phyloP scores from a whole-genome alignment of 345 rosid genomes.

The Draba incana region DNA sequence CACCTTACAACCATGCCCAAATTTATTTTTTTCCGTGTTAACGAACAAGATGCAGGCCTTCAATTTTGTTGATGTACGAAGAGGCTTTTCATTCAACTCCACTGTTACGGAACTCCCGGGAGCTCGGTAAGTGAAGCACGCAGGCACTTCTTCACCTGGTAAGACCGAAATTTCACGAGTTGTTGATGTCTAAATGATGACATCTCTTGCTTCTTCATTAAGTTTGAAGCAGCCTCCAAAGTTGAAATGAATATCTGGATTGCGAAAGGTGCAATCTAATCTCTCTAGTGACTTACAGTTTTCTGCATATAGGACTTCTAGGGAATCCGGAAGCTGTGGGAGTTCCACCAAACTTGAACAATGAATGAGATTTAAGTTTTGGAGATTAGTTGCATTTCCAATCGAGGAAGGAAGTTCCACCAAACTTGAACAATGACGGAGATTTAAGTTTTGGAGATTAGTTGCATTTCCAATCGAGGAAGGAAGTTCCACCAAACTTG shows the following conservation, averaged over 20 bases:
- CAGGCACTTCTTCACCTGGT: constrained; percentile 2
- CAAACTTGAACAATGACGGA: no score
- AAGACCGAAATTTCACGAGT: neutral
- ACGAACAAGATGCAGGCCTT: neutral
- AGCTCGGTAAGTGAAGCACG: neutral
- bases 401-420: neutral
- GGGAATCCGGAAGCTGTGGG: no score
- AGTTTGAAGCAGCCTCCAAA: constrained; percentile 15
- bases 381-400: neutral
- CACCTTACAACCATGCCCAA: no score
- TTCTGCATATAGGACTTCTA: neutral
- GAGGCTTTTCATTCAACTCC: neutral
- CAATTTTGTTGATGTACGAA: neutral
- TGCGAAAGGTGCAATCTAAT: neutral
- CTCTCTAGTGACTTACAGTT: constrained; percentile 16
- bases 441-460: no score
- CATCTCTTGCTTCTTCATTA: constrained; percentile 4
- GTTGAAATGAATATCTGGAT: neutral
- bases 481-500: neutral
- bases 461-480: neutral
- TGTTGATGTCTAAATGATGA: neutral
- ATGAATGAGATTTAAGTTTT: no score
- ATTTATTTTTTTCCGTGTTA: no score
- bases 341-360: no score
- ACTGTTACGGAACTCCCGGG: neutral